Evolutionary conservation across 495 filamentous ascomycete species (phyloP), one percentile per base, ranked within the genome.

Genomic region (Arthonia radiata): DNA sequence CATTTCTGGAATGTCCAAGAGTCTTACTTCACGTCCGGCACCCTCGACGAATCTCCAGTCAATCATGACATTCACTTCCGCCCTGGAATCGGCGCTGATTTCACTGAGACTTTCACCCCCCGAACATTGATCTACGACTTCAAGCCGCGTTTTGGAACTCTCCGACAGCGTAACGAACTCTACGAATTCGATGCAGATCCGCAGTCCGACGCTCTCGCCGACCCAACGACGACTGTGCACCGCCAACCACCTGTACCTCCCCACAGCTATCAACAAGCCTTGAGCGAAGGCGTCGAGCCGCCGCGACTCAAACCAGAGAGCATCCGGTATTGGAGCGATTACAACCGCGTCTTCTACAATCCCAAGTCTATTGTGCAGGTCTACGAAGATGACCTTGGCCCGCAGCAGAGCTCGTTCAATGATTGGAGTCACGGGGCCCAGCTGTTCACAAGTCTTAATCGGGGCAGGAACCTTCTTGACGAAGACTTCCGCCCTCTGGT

Each of bases 1-100:
- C 86, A 99, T 53, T 94, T 91, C 44, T 99, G 89, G 89, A 99
- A 99, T 39, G 58, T 79, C n/a, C 21, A 81, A 78, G 89, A 97
- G 56, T 92, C 83, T 7, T 97, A 97, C 50, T 97, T 97, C 44
- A 92, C 86, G 14, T 94, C 92, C 43, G 54, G 59, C 6, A 60
- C 59, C 17, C 53, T 68, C 17, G 51, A 66, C 26, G 59, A 62
- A 30, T 75, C 79, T 13, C 59, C 61, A 0, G 49, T 99, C 31
- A 66, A 99, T 40, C 86, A 94, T 56, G 75, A 94, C 46, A 59
- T 94, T 27, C 75, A 89, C 42, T 99, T 90, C 44, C 63, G 82
- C 19, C 62, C 76, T 1, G 86, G 86, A n/a, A 44, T 92, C 24
- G 77, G 76, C 9, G 66, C 68, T 18, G 75, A 79, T 36, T 71